Base-by-base conservation (phyloP, 805 yeast genomes). In the Candida nonsorbophila region DNA sequence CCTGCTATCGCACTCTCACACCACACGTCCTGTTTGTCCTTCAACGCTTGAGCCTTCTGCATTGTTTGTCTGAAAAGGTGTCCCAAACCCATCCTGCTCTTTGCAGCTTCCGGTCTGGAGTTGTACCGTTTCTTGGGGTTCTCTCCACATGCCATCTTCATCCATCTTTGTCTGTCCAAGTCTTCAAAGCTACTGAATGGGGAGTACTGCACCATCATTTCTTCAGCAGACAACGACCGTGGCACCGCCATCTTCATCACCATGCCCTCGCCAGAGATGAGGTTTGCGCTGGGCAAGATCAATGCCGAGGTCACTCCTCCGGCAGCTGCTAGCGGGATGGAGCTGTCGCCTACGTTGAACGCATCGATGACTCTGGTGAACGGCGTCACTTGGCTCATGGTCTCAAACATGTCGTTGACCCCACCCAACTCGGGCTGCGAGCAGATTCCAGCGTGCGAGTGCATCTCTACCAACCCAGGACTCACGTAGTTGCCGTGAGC, bases 391-490 rank as follows among this genome's bases (percentile, higher is more conserved):
- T 22, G 30, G 6, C 17, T 16, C 34, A 30, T 25, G 14, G 22
- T 15, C 28, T 30, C 34, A 21, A 30, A 30, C 34, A 30, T 30
- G 17, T 30, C 34, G 19, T 30, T 30, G 16, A 30, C 34, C 5
- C 34, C 34, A 11, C 17, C 27, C 7, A 30, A 16, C 14, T 30
- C 34, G 4, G 34, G 34, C 15, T 30, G 34, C 17, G 25, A 11
- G 25, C 34, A 30, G 11, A 30, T 30, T 5, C 34, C 34, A 11
- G 27, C 22, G 14, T 30, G 34, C 5, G 34, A 30, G 14, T 30
- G 34, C 34, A 30, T 30, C 17, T 30, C 34, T 5, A 30, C 34
- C 18, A 30, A 30, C 8, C 34, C 34, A 12, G 34, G 34, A 25
- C 29, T 24, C 9, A 30, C 30, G 15, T 25, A 30, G 17, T 26